Conservation (phyloP, 179 eudicot genomes). For the Gypsophila paniculata region DNA sequence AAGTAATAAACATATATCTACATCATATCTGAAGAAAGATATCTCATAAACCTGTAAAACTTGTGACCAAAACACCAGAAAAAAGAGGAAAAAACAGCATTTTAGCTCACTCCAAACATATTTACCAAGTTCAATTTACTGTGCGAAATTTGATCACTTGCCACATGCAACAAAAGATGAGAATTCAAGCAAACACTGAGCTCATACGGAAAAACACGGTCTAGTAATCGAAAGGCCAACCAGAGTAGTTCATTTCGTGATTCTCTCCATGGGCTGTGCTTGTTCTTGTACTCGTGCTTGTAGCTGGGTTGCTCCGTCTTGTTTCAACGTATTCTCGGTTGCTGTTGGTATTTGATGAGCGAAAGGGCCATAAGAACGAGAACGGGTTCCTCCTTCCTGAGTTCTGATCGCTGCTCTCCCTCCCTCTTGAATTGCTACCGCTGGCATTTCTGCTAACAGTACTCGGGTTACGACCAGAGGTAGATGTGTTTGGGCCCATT, state of each 20-base stretch:
- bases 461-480: slow-evolving; percentile 26
- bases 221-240: slow-evolving; percentile 66
- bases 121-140: slow-evolving; percentile 28
- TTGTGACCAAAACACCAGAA: slow-evolving; percentile 15
- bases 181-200: slow-evolving; percentile 10
- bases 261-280: slow-evolving; percentile 25
- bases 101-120: slow-evolving; percentile 26
- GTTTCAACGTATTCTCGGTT: slow-evolving; percentile 26
- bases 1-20: too few species aligned
- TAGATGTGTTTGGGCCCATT: slow-evolving; percentile 31
- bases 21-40: too few species aligned
- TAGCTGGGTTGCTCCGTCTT: slow-evolving; percentile 29
- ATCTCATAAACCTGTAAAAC: slow-evolving; percentile 19
- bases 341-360: slow-evolving; percentile 41
- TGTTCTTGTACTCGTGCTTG: slow-evolving; percentile 16
- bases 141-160: slow-evolving; percentile 21
- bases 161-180: slow-evolving; percentile 17
- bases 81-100: slow-evolving; percentile 4
- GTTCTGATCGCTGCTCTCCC: slow-evolving; percentile 38
- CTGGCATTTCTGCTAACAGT: slow-evolving; percentile 35
- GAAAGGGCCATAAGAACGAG: slow-evolving; percentile 71
- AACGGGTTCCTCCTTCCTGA: slow-evolving; percentile 50
- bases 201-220: slow-evolving; percentile 14
- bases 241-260: slow-evolving; percentile 37
- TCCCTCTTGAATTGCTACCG: slow-evolving; percentile 30